These are phyloP conservation scores for Triticum aestivum DNA, from an alignment of 176 grass and related monocot species.

Conservation along the genomic window DNA sequence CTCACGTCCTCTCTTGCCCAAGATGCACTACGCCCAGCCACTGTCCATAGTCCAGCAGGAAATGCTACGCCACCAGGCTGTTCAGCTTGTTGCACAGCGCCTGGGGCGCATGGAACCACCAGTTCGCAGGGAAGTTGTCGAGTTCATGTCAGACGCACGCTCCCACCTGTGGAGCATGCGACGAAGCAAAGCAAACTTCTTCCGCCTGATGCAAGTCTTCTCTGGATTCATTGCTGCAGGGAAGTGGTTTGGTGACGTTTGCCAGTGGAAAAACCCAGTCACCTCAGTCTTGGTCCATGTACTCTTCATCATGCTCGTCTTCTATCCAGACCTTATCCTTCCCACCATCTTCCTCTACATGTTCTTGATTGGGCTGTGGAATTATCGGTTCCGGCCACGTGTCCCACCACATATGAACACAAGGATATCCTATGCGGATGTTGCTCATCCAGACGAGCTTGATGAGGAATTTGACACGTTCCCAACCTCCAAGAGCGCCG, in stretches of 20 bases:
- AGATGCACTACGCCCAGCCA: conserved; percentile 84
- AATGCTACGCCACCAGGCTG: conserved; percentile 65
- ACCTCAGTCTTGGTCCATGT: conserved; percentile 78
- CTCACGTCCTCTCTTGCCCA: conserved; percentile 75
- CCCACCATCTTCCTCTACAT: conserved; percentile 86
- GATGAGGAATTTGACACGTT: conserved; percentile 98
- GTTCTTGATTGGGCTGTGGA: conserved; percentile 88
- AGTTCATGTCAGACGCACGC: conserved; percentile 82
- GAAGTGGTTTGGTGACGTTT: conserved; percentile 75
- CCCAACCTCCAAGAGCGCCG: conserved; percentile 56
- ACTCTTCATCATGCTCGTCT: conserved; percentile 78
- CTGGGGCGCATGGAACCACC: conserved; percentile 89
- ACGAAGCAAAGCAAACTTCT: conserved; percentile 97
- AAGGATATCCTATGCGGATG: conserved; percentile 66
- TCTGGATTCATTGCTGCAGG: conserved; percentile 63
- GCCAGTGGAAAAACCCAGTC: conserved; percentile 82
- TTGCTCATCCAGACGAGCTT: conserved; percentile 64
- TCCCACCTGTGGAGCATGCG: conserved; percentile 93
- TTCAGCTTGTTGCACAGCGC: conserved; percentile 55
- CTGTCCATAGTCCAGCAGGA: conserved; percentile 75
- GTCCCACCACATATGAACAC: conserved; percentile 87
- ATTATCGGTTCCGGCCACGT: conserved; percentile 68
- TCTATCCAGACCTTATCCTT: conserved; percentile 88
- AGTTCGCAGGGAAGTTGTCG: conserved; percentile 81
- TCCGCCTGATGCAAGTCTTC: conserved; percentile 85